Conservation (phyloP, 2,329 filamentous ascomycete species). For the Aspergillus eucalypticola region DNA sequence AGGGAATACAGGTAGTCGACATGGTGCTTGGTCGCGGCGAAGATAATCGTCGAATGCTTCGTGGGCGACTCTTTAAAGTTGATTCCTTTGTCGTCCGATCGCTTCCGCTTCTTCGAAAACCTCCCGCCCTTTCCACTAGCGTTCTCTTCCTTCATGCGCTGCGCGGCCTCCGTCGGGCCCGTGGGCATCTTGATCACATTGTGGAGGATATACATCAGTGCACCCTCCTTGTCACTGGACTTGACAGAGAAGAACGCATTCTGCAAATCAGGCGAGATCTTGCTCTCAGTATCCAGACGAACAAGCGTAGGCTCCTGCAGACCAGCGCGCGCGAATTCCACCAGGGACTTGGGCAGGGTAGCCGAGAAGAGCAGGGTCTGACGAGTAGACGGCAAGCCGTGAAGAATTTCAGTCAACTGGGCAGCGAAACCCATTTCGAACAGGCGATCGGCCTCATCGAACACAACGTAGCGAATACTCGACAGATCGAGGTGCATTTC, state of each 20-base stretch:
- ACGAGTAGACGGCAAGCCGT: constrained; percentile 77
- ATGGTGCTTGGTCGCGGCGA: constrained; percentile 93
- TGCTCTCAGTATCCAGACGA: constrained; percentile 88
- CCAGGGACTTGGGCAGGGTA: constrained; percentile 87
- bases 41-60: constrained; percentile 89
- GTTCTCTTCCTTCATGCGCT: constrained; percentile 48
- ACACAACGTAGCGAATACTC: constrained; percentile 90
- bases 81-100: constrained; percentile 45
- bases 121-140: constrained; percentile 45
- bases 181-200: constrained; percentile 90
- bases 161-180: constrained; percentile 58
- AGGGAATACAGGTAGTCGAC: constrained; percentile 87
- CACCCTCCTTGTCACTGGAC: constrained; percentile 88
- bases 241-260: constrained; percentile 95
- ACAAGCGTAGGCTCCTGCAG: constrained; percentile 89
- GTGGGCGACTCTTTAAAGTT: constrained; percentile 71
- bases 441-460: constrained; percentile 93
- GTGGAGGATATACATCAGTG: constrained; percentile 81
- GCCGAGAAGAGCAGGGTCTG: constrained; percentile 96
- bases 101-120: constrained; percentile 48
- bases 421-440: constrained; percentile 99
- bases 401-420: constrained; percentile 88
- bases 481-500: constrained; percentile 93
- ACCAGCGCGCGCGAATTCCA: constrained; percentile 93
- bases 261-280: constrained; percentile 93